Evolutionary conservation across 139 green algal species (phyloP).

Genomic region (Yamagishiella unicocca): DNA sequence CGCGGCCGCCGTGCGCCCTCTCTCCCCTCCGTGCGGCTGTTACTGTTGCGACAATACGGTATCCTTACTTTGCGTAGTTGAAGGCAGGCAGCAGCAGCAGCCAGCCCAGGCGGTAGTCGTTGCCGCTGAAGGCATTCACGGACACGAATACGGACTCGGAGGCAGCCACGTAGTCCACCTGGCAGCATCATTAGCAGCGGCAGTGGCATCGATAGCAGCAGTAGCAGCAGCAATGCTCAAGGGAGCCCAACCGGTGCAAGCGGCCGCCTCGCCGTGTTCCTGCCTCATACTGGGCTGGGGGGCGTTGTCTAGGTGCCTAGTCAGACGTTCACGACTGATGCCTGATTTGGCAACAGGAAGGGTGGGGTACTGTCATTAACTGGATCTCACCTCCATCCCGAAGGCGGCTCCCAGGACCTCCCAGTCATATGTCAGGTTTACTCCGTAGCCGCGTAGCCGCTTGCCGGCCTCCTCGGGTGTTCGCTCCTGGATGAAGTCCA

Average conservation of each 20-base stretch:
- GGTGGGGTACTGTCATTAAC: no score
- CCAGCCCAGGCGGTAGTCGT: slow-evolving; percentile 68
- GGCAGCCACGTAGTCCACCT: slow-evolving; percentile 44
- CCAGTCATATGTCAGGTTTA: slow-evolving; percentile 63
- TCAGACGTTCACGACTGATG: no score
- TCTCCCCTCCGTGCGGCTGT: not conserved
- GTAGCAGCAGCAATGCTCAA: no score
- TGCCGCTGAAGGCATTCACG: slow-evolving; percentile 61
- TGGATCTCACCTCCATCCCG: slow-evolving; percentile 51
- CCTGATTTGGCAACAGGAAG: no score
- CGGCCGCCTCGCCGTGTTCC: no score
- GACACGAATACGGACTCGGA: slow-evolving; percentile 59
- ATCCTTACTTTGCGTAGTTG: slow-evolving; percentile 58
- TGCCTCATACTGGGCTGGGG: no score
- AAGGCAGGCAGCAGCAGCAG: slow-evolving; percentile 65
- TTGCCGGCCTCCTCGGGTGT: slow-evolving; percentile 40
- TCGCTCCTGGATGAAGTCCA: slow-evolving; percentile 70
- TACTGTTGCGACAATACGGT: no score
- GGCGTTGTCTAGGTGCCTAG: no score
- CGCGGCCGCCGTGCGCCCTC: not conserved
- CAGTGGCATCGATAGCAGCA: no score
- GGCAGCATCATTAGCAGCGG: no score
- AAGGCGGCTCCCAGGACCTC: slow-evolving; percentile 47
- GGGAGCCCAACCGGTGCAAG: no score
- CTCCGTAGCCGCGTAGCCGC: slow-evolving; percentile 57